Evolutionary conservation across 306 rosid species (phyloP).

Genomic region (Chamaecrista fasciculata): DNA sequence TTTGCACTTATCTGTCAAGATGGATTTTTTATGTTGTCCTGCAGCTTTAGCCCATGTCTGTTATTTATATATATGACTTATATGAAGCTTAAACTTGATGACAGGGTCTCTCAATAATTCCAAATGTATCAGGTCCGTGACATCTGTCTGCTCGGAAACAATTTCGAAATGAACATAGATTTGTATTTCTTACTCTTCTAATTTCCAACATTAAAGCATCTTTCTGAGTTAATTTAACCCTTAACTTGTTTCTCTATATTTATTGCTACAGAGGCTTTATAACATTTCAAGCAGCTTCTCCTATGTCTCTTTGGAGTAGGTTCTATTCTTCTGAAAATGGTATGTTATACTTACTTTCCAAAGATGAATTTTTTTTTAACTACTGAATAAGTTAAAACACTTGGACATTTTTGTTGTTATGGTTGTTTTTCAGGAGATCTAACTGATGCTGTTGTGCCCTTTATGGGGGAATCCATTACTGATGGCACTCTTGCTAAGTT

Average conservation of each 20-base stretch:
- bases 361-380: background rate
- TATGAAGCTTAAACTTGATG: constrained; percentile 16
- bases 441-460: constrained; percentile 65
- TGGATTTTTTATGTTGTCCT: background rate
- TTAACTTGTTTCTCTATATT: background rate
- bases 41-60: background rate
- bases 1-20: background rate
- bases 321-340: constrained; percentile 56
- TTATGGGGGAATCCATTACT: constrained; percentile 66
- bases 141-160: background rate
- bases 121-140: constrained; percentile 24
- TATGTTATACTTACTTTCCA: constrained; percentile 12
- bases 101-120: constrained; percentile 22
- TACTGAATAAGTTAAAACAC: background rate
- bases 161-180: background rate
- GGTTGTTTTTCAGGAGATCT: constrained; percentile 41
- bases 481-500: constrained; percentile 59
- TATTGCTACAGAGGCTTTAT: constrained; percentile 30
- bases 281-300: constrained; percentile 21
- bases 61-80: background rate
- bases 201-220: background rate
- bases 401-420: background rate
- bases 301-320: constrained; percentile 27
- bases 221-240: background rate
- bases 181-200: background rate